These are phyloP conservation scores for Eutrema japonicum DNA, from an alignment of 345 rosid genomes.

Conservation along the genomic window DNA sequence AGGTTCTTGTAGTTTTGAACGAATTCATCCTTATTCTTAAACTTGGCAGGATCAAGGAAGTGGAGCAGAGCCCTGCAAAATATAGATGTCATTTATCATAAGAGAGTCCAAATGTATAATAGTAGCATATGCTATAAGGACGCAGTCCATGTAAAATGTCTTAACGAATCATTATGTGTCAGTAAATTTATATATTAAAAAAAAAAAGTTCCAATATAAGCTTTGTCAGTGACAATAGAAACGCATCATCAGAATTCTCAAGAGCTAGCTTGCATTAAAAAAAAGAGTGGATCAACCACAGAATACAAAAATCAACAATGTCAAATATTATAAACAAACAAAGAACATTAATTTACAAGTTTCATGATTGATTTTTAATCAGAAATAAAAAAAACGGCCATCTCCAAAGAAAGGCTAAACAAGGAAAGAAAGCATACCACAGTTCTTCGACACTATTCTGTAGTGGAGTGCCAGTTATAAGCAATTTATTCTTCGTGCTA, in stretches of 20 bases:
- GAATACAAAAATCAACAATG: conserved; percentile 13
- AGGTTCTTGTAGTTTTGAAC: conserved; percentile 98
- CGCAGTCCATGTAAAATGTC: background rate
- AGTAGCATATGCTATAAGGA: conserved; percentile 18
- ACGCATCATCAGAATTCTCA: conserved; percentile 24
- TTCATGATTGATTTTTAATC: conserved; percentile 10
- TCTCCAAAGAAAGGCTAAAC: conserved; percentile 21
- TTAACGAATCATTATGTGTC: conserved; percentile 18
- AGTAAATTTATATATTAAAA: background rate
- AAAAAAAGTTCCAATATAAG: background rate
- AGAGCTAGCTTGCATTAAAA: conserved; percentile 23
- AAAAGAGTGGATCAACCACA: conserved; percentile 4
- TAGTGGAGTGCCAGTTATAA: conserved; percentile 96
- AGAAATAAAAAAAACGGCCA: background rate
- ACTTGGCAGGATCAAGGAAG: conserved; percentile 93
- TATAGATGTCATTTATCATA: conserved; percentile 14
- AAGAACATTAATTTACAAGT: conserved; percentile 9
- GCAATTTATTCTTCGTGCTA: conserved; percentile 94
- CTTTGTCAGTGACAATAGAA: conserved; percentile 12
- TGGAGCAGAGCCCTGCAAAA: conserved; percentile 91
- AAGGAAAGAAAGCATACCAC: conserved; percentile 60
- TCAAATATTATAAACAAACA: conserved; percentile 8
- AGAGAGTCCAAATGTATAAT: background rate
- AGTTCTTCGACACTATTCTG: conserved; percentile 99
- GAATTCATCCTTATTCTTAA: conserved; percentile 89